Evolutionary conservation across 116 monocot genomes (phyloP).

Genomic region (Dioscorea cayenensis): DNA sequence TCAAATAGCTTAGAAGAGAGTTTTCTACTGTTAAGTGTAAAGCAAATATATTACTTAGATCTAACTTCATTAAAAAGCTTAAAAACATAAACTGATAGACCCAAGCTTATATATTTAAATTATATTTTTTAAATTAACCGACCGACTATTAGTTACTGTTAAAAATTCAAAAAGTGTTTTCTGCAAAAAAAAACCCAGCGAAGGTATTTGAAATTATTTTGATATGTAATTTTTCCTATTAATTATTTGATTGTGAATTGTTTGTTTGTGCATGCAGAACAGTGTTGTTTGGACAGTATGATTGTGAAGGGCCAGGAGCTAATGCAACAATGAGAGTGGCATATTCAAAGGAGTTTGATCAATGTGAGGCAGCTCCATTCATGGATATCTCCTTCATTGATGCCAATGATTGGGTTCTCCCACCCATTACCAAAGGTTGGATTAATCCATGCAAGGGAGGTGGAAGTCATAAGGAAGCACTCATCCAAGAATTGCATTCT

Average conservation of each 20-base stretch:
- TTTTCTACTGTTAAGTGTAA: no score
- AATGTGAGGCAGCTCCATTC: slow-evolving; percentile 34
- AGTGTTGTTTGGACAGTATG: slow-evolving; percentile 47
- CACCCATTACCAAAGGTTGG: slow-evolving; percentile 14
- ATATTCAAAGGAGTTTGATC: slow-evolving; percentile 31
- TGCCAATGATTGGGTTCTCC: slow-evolving; percentile 34
- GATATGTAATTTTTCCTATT: neutral
- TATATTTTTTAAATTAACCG: no score
- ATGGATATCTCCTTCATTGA: slow-evolving; percentile 54
- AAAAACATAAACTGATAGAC: no score
- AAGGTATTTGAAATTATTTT: neutral
- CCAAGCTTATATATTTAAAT: no score
- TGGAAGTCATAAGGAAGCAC: no score
- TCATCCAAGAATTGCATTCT: no score
- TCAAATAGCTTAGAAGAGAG: no score
- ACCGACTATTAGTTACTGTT: no score
- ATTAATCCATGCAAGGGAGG: slow-evolving; percentile 4
- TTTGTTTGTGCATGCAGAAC: slow-evolving; percentile 14
- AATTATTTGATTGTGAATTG: neutral
- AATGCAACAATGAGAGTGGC: slow-evolving; percentile 19
- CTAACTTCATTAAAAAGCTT: no score
- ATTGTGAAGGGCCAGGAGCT: slow-evolving; percentile 41
- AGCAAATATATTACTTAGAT: no score
- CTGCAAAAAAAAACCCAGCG: no score
- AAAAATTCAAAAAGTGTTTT: no score